These are phyloP conservation scores for Chimonanthus salicifolius DNA, from an alignment of 164 flowering plant species.

Conservation along the genomic window DNA sequence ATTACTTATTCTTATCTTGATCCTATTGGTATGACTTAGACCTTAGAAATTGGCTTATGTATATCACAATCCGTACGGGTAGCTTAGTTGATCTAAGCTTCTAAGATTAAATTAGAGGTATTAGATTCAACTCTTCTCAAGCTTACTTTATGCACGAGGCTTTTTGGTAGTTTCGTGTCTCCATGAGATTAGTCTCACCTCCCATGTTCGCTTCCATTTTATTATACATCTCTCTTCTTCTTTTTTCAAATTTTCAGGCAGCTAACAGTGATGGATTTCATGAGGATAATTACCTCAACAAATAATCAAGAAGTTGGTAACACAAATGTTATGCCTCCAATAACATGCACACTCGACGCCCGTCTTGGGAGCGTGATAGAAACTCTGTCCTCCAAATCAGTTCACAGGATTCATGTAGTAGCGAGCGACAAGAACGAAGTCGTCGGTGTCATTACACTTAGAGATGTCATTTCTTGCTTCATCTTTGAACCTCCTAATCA, in stretches of 20 bases:
- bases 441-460: conserved; percentile 72
- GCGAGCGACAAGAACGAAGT: conserved; percentile 38
- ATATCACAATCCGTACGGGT: no score
- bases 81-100: no score
- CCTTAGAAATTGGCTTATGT: no score
- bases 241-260: conserved; percentile 36
- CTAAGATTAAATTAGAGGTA: no score
- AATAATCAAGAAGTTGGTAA: conserved; percentile 24
- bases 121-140: no score
- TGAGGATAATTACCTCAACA: conserved; percentile 35
- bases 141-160: no score
- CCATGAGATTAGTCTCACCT: no score
- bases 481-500: conserved; percentile 71
- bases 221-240: background rate
- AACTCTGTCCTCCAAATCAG: conserved; percentile 54
- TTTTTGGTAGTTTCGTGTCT: no score
- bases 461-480: conserved; percentile 93
- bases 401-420: conserved; percentile 74
- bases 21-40: no score
- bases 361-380: conserved; percentile 56
- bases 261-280: conserved; percentile 68
- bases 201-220: no score
- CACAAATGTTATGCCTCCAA: conserved; percentile 36
- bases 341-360: conserved; percentile 58
- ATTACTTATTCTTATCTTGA: no score